phyloP scores from a whole-genome alignment of 805 yeast genomes.

The Schizosaccharomyces osmophilus region DNA sequence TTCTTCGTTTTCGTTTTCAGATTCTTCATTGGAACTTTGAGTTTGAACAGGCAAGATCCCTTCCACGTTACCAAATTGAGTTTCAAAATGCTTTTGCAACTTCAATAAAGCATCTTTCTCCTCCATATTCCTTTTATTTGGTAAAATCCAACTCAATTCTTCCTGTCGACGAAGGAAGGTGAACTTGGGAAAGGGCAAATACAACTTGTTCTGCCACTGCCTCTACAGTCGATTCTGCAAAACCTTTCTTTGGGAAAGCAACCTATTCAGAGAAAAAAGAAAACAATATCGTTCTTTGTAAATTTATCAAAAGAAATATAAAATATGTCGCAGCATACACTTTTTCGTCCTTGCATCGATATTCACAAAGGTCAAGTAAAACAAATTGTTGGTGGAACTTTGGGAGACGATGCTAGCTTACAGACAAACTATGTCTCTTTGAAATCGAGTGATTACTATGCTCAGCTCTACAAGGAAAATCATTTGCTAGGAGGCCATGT shows the following conservation, averaged over 20 bases:
- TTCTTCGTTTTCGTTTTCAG: not conserved
- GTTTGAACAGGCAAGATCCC: conserved; percentile 1
- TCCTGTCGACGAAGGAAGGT: too few species aligned
- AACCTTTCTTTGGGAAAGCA: too few species aligned
- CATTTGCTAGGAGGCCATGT: conserved; percentile 64
- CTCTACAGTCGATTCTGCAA: too few species aligned
- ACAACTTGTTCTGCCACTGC: too few species aligned
- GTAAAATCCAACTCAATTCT: too few species aligned
- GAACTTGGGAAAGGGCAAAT: too few species aligned
- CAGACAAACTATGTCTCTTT: conserved; percentile 59
- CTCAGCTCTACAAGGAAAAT: conserved; percentile 36
- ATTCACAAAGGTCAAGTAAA: conserved; percentile 87
- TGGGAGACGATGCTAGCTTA: conserved; percentile 18
- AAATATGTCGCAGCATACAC: not conserved
- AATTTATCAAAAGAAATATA: too few species aligned
- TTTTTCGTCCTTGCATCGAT: conserved; percentile 81
- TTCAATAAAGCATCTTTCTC: conserved; percentile 6
- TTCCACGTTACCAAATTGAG: conserved; percentile 12
- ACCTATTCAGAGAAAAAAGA: too few species aligned
- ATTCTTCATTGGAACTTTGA: not conserved
- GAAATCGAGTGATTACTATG: conserved; percentile 51
- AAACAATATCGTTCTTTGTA: too few species aligned
- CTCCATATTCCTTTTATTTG: not conserved
- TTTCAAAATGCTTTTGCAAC: conserved; percentile 14
- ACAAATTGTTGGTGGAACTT: conserved; percentile 88